A percentile compares a stretch with the other conserved stretches of the same genome.
Evolutionary conservation across 257 asterid genomes (phyloP).

Genomic region (Rubia yunnanensis): DNA sequence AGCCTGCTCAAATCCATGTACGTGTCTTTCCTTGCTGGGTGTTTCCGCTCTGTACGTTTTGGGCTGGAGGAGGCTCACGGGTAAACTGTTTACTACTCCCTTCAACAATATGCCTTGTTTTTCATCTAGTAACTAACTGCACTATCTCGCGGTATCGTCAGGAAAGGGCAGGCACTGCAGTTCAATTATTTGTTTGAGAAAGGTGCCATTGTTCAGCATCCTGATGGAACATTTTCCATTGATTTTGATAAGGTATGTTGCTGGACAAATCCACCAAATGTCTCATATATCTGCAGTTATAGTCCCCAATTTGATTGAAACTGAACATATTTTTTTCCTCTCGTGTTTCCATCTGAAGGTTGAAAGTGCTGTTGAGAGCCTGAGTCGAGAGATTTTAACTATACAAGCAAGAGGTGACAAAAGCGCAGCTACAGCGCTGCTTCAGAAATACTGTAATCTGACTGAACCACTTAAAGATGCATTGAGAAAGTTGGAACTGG

Average conservation of each 20-base stretch:
- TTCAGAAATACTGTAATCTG: constrained; percentile 43
- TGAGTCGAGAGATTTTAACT: constrained; percentile 81
- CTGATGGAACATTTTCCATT: constrained; percentile 61
- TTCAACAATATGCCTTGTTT: not conserved
- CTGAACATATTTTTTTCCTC: not conserved
- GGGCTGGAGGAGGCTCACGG: constrained; percentile 98
- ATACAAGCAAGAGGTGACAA: constrained; percentile 91
- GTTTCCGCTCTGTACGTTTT: constrained; percentile 91
- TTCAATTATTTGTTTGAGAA: constrained; percentile 74
- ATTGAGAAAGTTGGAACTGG: constrained; percentile 52
- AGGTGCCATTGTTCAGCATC: constrained; percentile 55
- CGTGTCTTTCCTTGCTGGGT: constrained; percentile 91
- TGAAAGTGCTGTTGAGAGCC: constrained; percentile 69
- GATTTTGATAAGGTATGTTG: constrained; percentile 66
- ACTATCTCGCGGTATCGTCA: constrained; percentile 18
- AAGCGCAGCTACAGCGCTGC: constrained; percentile 52
- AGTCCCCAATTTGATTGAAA: not conserved
- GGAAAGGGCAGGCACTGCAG: constrained; percentile 97
- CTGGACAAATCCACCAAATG: not conserved
- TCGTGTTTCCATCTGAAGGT: constrained; percentile 33
- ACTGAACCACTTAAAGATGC: constrained; percentile 55
- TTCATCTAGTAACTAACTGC: not conserved
- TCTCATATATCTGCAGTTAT: not conserved
- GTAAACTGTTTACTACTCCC: constrained; percentile 27
- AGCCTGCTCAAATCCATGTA: constrained; percentile 75